Evolutionary conservation across 106 monocot genomes (phyloP), one percentile per base, ranked within the genome.

Genomic region (Alisma plantagoaquatica): DNA sequence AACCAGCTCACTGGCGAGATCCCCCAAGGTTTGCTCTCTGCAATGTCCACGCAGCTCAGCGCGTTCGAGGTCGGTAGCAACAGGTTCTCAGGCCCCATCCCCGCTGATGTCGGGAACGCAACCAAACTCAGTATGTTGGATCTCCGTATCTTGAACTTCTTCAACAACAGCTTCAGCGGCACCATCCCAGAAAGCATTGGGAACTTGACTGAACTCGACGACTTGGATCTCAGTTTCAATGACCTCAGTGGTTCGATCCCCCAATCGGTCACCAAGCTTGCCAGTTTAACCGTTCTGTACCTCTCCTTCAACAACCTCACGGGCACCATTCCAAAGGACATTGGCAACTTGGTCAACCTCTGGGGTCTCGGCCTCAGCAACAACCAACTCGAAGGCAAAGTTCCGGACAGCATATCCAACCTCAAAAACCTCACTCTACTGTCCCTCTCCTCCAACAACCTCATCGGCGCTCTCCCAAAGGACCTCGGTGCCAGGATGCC

Each of bases 161-260:
- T n/a, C n/a, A n/a, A n/a, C n/a, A n/a, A n/a, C n/a, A n/a, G n/a
- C n/a, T n/a, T n/a, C n/a, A n/a, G n/a, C n/a, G n/a, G n/a, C n/a
- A n/a, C n/a, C n/a, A n/a, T n/a, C n/a, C n/a, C n/a, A n/a, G n/a
- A n/a, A n/a, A n/a, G n/a, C n/a, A n/a, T n/a, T n/a, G n/a, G n/a
- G n/a, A n/a, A n/a, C n/a, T n/a, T n/a, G n/a, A n/a, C n/a, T n/a
- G n/a, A n/a, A n/a, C n/a, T n/a, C n/a, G n/a, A n/a, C n/a, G n/a
- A n/a, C n/a, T n/a, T n/a, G n/a, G n/a, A n/a, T n/a, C n/a, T n/a
- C n/a, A n/a, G n/a, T n/a, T n/a, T n/a, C n/a, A 86, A 86, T 49
- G 52, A 49, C 7, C 52, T 86, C 9, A 48, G 59, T 27, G 86
- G 86, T 0, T 51, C 77, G 41, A 24, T 86, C 43, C 86, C 86